Evolutionary conservation across 1,284 basidiomycete species (phyloP), one percentile per base, ranked within the genome.

Genomic region (Irpex lacteus): DNA sequence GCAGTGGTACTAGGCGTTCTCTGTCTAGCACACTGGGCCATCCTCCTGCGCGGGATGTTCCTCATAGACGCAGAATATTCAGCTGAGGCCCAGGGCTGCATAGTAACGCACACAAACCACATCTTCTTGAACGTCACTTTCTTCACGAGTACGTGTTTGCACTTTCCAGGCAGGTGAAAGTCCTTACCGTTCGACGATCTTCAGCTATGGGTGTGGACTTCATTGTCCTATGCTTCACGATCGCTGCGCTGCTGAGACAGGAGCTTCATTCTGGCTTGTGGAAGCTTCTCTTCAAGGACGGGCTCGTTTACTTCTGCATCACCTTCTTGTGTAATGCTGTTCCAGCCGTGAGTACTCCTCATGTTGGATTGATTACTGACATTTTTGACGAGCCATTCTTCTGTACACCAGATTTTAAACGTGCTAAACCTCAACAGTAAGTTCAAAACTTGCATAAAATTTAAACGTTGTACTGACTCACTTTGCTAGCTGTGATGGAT

Each of bases 131-230:
- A 86, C 65, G 76, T 84, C 60, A 86, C 83, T 6, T 90, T 88
- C 75, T 89, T 89, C 74, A 87, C 82, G 70, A 91, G 89, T 89
- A 71, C 64, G 85, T 81, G 9, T 13, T 55, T 8, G 21, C 44
- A 58, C n/a, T 15, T 18, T 19, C 5, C 18, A 26, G 26, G 3
- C 57, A 21, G 21, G 2, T 58, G 18, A 49, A 37, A 2, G 5
- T 15, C 26, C 40, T 40, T 26, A 38, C 1, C 18, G 40, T 32
- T 54, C 37, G 50, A 53, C n/a, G 56, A 3, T 50, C 4, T 52
- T 38, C 59, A 90, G 88, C 88, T 2, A 88, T 89, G 86, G 83
- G 75, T 15, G 90, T 89, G 69, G 87, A 90, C 70, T 80, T 88
- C 21, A 75, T 83, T 58, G 85, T 90, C 62, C 75, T 89, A 4